Percentiles rank a stretch among this genome's conserved stretches.
Conservation (phyloP, 2,329 filamentous ascomycete species). For the Calonectria naviculata region DNA sequence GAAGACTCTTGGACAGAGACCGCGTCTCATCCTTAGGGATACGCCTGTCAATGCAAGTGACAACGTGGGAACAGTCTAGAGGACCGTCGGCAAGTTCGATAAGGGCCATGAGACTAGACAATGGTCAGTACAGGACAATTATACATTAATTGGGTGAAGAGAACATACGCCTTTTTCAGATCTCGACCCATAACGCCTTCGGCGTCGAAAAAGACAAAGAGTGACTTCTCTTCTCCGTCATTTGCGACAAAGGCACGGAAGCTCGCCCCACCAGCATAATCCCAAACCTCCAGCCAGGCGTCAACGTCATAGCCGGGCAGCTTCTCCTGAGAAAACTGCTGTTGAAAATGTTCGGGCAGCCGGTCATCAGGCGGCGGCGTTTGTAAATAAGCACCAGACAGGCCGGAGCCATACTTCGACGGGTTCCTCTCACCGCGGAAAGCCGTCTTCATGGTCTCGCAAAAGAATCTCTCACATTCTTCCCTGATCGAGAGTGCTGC, state of each 20-base stretch:
- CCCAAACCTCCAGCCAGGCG: slow-evolving; percentile 83
- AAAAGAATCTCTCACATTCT: slow-evolving; percentile 99
- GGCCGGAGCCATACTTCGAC: slow-evolving; percentile 83
- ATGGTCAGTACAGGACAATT: background rate
- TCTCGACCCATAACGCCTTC: slow-evolving; percentile 77
- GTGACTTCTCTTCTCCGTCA: slow-evolving; percentile 74
- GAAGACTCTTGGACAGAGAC: slow-evolving; percentile 81
- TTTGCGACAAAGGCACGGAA: slow-evolving; percentile 89
- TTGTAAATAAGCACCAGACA: slow-evolving; percentile 76
- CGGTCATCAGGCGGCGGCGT: slow-evolving; percentile 66
- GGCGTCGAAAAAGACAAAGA: slow-evolving; percentile 89
- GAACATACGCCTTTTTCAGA: slow-evolving; percentile 85
- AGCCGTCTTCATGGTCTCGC: slow-evolving; percentile 91
- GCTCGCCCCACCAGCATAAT: slow-evolving; percentile 84
- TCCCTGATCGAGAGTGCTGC: slow-evolving; percentile 96
- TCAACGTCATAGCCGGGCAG: slow-evolving; percentile 54
- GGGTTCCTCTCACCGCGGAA: slow-evolving; percentile 95
- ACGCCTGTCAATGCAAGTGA: slow-evolving; percentile 83
- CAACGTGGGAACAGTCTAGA: slow-evolving; percentile 80
- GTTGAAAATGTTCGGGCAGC: slow-evolving; percentile 50
- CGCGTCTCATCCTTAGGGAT: slow-evolving; percentile 72
- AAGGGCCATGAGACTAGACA: slow-evolving; percentile 80
- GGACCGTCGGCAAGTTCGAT: slow-evolving; percentile 87
- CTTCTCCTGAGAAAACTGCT: slow-evolving; percentile 39
- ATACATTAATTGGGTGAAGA: background rate